Evolutionary conservation across 768 basidiomycete species (phyloP), one percentile per base, ranked within the genome.

Genomic region (Candolleomyces aberdarensis): DNA sequence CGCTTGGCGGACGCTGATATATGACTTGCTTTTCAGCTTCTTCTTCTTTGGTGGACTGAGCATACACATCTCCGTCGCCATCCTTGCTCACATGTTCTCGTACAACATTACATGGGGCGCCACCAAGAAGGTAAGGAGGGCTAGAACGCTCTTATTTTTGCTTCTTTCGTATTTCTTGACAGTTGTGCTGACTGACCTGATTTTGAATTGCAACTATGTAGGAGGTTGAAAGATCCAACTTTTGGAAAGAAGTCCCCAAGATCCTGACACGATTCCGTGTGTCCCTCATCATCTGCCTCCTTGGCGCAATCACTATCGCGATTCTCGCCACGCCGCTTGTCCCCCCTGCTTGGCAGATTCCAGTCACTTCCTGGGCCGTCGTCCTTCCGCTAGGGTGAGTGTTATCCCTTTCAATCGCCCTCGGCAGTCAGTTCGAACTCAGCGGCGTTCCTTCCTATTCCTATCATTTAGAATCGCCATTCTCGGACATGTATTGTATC

Each of bases 161-260:
- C 22, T 20, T 8, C 3, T 17, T 31, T 11, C 19, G 15, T 19
- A 44, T 29, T 40, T 36, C 36, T 36, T 36, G 36, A 36, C 36
- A 36, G 6, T 11, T 11, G 5, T 36, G 36, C 36, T 36, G 36
- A 36, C 36, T 36, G 36, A 36, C 6, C 11, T 36, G 53, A 48
- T 17, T 44, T 26, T 10, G 5, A 22, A 13, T 22, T 58, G 14
- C 19, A 4, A 17, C n/a, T 26, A 5, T 57, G 44, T 84, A 94
- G 83, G 90, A 92, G 72, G 91, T 95, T 44, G 88, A 94, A 72
- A 81, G 85, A 52, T 91, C 89, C 5, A 95, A 94, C 70, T 94
- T 96, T 79, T 94, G 91, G 83, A 84, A 89, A 58, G 94, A 96
- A 72, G 85, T 94, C 13, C 94, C 94, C 1, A 84, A 85, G 59